Evolutionary conservation across 108 stramenopile genomes (phyloP).

Genomic region (Licmophora abbreviata): DNA sequence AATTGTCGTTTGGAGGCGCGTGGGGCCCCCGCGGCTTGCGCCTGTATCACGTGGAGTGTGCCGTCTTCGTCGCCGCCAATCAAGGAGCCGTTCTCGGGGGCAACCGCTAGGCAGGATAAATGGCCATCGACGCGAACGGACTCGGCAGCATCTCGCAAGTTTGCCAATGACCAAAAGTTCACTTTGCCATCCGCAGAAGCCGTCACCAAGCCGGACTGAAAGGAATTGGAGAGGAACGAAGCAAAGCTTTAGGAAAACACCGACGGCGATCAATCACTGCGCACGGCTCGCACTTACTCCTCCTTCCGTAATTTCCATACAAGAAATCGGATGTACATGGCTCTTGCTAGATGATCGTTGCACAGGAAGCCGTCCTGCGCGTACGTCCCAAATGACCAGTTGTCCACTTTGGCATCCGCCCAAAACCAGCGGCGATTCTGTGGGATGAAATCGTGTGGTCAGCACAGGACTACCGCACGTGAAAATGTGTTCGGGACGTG

Average conservation of each 20-base stretch:
- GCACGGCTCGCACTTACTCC: slow-evolving; percentile 33
- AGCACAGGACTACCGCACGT: slow-evolving; percentile 77
- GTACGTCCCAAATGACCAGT: slow-evolving; percentile 79
- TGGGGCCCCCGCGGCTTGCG: slow-evolving; percentile 26
- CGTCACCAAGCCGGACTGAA: slow-evolving; percentile 62
- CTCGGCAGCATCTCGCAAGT: slow-evolving; percentile 77
- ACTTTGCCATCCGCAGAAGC: slow-evolving; percentile 65
- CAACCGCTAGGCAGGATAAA: slow-evolving; percentile 67
- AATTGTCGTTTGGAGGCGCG: slow-evolving; percentile 43
- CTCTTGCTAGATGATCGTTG: slow-evolving; percentile 58
- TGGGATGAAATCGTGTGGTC: slow-evolving; percentile 66
- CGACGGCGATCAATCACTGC: neutral
- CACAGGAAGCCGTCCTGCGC: slow-evolving; percentile 77
- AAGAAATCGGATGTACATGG: slow-evolving; percentile 66
- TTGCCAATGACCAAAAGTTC: slow-evolving; percentile 77
- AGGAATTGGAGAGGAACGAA: slow-evolving; percentile 4
- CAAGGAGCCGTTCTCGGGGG: slow-evolving; percentile 54
- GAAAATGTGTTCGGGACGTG: slow-evolving; percentile 81
- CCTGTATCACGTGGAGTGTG: slow-evolving; percentile 47
- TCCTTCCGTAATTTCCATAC: slow-evolving; percentile 54
- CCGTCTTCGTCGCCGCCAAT: slow-evolving; percentile 76
- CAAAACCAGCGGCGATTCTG: slow-evolving; percentile 70
- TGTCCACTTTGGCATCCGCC: slow-evolving; percentile 79
- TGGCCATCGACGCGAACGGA: slow-evolving; percentile 57
- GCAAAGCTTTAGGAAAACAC: neutral